Evolutionary conservation across 768 basidiomycete genomes (phyloP).

Genomic region (Collybia sordida): DNA sequence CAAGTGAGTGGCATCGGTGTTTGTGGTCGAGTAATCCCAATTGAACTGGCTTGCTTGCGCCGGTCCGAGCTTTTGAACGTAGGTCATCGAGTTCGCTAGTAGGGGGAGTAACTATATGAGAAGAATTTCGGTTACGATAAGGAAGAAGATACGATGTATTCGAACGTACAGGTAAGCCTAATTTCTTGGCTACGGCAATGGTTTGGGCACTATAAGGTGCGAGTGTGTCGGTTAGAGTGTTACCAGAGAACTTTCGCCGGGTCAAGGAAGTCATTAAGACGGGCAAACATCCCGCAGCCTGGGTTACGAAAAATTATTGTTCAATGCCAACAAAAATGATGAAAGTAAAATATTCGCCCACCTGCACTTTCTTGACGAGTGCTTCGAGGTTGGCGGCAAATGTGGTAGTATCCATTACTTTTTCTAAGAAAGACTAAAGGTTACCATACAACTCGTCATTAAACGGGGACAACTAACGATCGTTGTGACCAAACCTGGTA

Average conservation of each 20-base stretch:
- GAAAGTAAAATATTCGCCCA: not conserved
- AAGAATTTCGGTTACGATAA: not conserved
- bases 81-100: not conserved
- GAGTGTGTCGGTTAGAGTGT: slow-evolving; percentile 1
- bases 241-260: slow-evolving; percentile 1
- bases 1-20: slow-evolving; percentile 1
- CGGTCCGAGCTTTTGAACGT: not conserved
- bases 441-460: not conserved
- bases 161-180: not conserved
- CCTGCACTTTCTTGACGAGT: slow-evolving; percentile 4
- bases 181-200: not conserved
- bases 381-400: slow-evolving; percentile 2
- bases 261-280: slow-evolving; percentile 1
- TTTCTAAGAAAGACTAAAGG: not conserved
- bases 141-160: not conserved
- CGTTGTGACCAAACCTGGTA: slow-evolving; percentile 3
- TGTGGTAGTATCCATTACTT: slow-evolving; percentile 1
- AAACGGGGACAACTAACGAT: not conserved
- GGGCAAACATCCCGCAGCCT: slow-evolving; percentile 1
- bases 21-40: not conserved
- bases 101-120: not conserved
- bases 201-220: slow-evolving; percentile 1
- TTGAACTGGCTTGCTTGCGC: not conserved
- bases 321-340: not conserved
- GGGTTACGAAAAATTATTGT: too few relatives aligned